A percentile compares a stretch with the other conserved stretches of the same genome.
Evolutionary conservation across 2,329 filamentous ascomycete species (phyloP).

Genomic region (Parasarocladium wereldwijsianum): DNA sequence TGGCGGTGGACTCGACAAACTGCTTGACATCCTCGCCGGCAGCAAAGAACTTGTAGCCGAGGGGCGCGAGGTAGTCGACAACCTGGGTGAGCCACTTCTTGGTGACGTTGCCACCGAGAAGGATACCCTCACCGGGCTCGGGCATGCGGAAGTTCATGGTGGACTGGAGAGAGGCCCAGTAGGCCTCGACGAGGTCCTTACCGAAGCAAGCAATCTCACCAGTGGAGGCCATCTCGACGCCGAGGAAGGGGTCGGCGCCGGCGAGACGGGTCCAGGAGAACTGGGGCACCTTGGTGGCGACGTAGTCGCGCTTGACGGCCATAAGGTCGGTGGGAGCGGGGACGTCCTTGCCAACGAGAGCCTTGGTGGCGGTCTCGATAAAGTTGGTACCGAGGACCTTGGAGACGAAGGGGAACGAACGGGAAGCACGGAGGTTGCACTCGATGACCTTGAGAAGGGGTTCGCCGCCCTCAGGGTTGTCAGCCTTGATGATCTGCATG

Average conservation of each 20-base stretch:
- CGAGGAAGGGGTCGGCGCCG: conserved; percentile 91
- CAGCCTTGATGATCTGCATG: conserved; percentile 98
- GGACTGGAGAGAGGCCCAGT: conserved; percentile 92
- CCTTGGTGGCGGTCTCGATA: conserved; percentile 88
- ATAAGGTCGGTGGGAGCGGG: conserved; percentile 81
- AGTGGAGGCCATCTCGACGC: conserved; percentile 93
- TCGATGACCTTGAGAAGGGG: conserved; percentile 88
- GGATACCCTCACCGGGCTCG: conserved; percentile 83
- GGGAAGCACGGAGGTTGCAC: conserved; percentile 92
- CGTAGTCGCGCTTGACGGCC: conserved; percentile 75
- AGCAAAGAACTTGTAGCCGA: conserved; percentile 90
- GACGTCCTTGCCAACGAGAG: conserved; percentile 72
- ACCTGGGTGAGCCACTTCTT: conserved; percentile 62
- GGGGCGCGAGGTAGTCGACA: conserved; percentile 72
- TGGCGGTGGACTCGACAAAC: conserved; percentile 59
- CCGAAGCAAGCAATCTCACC: conserved; percentile 99
- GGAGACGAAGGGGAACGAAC: conserved; percentile 95
- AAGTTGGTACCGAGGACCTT: conserved; percentile 96
- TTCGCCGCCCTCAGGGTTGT: conserved; percentile 58
- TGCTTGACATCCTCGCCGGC: conserved; percentile 69
- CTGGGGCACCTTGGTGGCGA: conserved; percentile 95
- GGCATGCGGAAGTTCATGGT: conserved; percentile 99
- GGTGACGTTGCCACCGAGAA: conserved; percentile 74
- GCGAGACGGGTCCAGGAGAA: conserved; percentile 98
- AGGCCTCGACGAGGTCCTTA: conserved; percentile 87